Evolutionary conservation across 371 early-diverging fungal genomes (phyloP).

Genomic region (Mucor mucedo): DNA sequence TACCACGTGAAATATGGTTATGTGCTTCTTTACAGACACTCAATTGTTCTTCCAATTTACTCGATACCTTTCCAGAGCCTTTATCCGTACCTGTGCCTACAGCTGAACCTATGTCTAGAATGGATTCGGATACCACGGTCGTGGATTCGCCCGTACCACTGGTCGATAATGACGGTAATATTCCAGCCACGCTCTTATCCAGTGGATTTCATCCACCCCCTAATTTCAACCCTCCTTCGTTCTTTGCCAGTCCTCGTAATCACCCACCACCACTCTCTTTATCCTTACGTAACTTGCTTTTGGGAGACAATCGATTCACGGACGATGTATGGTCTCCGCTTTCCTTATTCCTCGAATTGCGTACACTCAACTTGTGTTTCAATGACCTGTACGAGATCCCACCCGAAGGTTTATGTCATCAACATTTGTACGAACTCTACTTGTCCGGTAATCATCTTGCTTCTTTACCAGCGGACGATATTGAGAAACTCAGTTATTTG

Average conservation of each 20-base stretch:
- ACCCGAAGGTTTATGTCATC: slow-evolving; percentile 55
- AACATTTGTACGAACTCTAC: slow-evolving; percentile 75
- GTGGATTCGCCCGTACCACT: not conserved
- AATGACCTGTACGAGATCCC: slow-evolving; percentile 87
- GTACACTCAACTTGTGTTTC: slow-evolving; percentile 80
- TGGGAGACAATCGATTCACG: slow-evolving; percentile 86
- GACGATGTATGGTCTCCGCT: slow-evolving; percentile 81
- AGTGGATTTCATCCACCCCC: slow-evolving; percentile 41
- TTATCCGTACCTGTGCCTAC: slow-evolving; percentile 4
- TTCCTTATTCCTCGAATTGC: slow-evolving; percentile 73
- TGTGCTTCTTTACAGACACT: slow-evolving; percentile 73
- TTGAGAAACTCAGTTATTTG: slow-evolving; percentile 73
- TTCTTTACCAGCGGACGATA: slow-evolving; percentile 86
- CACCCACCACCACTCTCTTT: slow-evolving; percentile 69
- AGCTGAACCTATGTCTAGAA: not conserved
- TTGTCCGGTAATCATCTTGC: slow-evolving; percentile 87
- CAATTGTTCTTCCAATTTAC: slow-evolving; percentile 74
- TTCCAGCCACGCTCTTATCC: slow-evolving; percentile 64
- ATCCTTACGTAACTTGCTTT: slow-evolving; percentile 64
- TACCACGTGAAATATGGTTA: slow-evolving; percentile 87
- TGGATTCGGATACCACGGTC: not conserved
- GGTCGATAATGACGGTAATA: not conserved
- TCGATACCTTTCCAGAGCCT: slow-evolving; percentile 52
- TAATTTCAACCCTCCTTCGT: slow-evolving; percentile 57
- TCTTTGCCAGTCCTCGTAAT: slow-evolving; percentile 58